Conservation (phyloP, 495 filamentous ascomycete species). For the Symbiotaphrina buchneri region DNA sequence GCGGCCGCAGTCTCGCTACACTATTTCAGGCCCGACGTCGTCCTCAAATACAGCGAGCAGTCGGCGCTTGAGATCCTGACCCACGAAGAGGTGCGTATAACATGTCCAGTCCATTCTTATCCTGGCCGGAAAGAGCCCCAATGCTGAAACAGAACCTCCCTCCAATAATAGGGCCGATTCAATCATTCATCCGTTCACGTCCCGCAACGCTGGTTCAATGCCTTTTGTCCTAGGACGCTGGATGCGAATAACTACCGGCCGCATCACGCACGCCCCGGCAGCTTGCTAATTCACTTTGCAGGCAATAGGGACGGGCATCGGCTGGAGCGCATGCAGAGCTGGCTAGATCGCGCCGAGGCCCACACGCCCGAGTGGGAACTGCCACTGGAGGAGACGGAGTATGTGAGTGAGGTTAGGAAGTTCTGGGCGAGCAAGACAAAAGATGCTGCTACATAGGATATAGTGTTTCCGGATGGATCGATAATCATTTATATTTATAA, state of each 20-base stretch:
- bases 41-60: constrained; percentile 15
- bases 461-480: too few relatives aligned
- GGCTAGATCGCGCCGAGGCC: constrained; percentile 2
- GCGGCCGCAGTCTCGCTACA: constrained; percentile 14
- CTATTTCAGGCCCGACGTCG: constrained; percentile 10
- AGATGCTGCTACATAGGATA: too few relatives aligned
- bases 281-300: constrained; percentile 18
- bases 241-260: constrained; percentile 9
- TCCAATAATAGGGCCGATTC: too few relatives aligned
- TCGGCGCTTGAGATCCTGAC: constrained; percentile 13
- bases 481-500: too few relatives aligned
- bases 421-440: constrained; percentile 3
- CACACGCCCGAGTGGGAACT: constrained; percentile 3
- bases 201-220: constrained; percentile 19
- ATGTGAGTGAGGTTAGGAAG: constrained; percentile 4
- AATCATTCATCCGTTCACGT: too few relatives aligned
- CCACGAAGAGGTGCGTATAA: constrained; percentile 10
- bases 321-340: constrained; percentile 7
- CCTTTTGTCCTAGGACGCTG: too few relatives aligned
- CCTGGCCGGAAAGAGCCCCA: background rate
- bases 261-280: constrained; percentile 12
- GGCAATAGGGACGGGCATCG: constrained; percentile 11
- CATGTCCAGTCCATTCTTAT: constrained; percentile 4
- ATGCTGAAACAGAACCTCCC: background rate
- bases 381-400: constrained; percentile 7